phyloP scores from a whole-genome alignment of 1,284 basidiomycete genomes.

The Cryptococcus deneoformans region DNA sequence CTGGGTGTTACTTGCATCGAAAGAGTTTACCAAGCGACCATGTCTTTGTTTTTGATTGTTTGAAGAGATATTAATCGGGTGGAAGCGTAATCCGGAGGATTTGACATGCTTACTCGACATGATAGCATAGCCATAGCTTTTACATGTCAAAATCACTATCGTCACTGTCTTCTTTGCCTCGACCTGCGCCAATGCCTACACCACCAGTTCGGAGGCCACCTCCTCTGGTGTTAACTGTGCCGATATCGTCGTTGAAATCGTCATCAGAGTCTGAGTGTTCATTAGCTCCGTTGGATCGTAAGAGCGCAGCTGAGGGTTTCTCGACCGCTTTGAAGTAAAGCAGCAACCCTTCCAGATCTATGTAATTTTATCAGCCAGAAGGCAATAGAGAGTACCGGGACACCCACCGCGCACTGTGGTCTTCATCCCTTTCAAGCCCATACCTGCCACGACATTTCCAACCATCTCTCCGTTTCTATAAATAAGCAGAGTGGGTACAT shows the following conservation, averaged over 20 bases:
- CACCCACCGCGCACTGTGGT: conserved; percentile 74
- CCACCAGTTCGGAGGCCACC: conserved; percentile 36
- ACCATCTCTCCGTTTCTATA: conserved; percentile 88
- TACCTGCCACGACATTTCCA: conserved; percentile 74
- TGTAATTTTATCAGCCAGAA: not conserved
- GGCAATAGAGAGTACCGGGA: not conserved
- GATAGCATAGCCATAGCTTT: not conserved
- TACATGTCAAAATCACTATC: conserved; percentile 49
- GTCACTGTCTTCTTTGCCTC: conserved; percentile 33
- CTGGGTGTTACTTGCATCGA: too few relatives aligned
- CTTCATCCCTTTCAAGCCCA: conserved; percentile 61
- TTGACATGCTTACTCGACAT: not conserved
- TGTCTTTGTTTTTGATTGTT: not conserved
- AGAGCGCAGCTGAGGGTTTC: conserved; percentile 34
- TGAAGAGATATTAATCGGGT: not conserved
- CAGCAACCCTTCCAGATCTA: conserved; percentile 45
- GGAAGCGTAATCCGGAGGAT: too few relatives aligned
- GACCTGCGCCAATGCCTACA: conserved; percentile 18
- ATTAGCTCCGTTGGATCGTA: conserved; percentile 5
- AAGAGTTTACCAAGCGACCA: too few relatives aligned
- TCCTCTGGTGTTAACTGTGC: conserved; percentile 30
- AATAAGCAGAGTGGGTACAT: conserved; percentile 87
- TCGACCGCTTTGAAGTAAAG: conserved; percentile 40
- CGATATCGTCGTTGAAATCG: conserved; percentile 29
- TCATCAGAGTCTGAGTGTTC: conserved; percentile 23